Evolutionary conservation across 106 monocot species (phyloP).

Genomic region (Xerophyta viscosa): DNA sequence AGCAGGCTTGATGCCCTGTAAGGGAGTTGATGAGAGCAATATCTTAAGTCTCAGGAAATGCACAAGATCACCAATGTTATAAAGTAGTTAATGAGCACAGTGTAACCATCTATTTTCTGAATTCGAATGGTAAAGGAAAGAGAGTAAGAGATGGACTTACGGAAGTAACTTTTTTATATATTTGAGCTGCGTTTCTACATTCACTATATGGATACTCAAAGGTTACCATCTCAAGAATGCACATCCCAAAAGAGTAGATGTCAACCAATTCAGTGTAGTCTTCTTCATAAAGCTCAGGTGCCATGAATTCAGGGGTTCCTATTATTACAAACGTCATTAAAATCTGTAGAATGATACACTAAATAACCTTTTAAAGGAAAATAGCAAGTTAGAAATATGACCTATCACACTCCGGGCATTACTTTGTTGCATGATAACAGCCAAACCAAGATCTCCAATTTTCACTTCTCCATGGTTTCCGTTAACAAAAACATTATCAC

Average conservation of each 20-base stretch:
- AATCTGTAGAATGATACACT: not conserved
- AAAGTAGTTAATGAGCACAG: not conserved
- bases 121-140: not conserved
- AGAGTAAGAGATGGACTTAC: slow-evolving; percentile 19
- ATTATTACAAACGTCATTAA: not conserved
- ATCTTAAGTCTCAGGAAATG: no score
- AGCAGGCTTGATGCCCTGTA: slow-evolving; percentile 59
- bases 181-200: slow-evolving; percentile 69
- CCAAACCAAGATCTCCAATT: slow-evolving; percentile 88
- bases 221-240: slow-evolving; percentile 67
- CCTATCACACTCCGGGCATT: slow-evolving; percentile 72
- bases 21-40: no score
- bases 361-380: not conserved
- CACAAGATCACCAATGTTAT: not conserved
- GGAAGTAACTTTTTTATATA: slow-evolving; percentile 59
- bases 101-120: no score
- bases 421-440: slow-evolving; percentile 52
- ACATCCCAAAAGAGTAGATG: slow-evolving; percentile 82
- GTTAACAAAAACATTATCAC: slow-evolving; percentile 93
- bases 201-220: slow-evolving; percentile 78
- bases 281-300: slow-evolving; percentile 71
- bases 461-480: slow-evolving; percentile 89
- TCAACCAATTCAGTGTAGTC: slow-evolving; percentile 68
- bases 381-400: slow-evolving; percentile 2
- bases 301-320: slow-evolving; percentile 88